Evolutionary conservation across 495 filamentous ascomycete species (phyloP).

Genomic region (Penicillium tannophilum): DNA sequence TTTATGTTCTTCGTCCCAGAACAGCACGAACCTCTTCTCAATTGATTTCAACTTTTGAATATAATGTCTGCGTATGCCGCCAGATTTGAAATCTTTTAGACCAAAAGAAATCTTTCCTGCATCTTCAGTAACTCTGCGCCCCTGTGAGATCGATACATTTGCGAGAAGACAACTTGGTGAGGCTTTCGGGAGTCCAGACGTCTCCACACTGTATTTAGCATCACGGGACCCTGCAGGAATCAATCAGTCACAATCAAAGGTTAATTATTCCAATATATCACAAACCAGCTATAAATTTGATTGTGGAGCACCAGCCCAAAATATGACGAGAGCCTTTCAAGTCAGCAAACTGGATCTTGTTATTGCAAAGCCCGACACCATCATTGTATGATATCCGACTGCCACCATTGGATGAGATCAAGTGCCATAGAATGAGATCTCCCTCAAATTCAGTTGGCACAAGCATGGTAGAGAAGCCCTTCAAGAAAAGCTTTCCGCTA

Average conservation of each 20-base stretch:
- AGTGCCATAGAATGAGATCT: neutral
- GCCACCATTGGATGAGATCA: neutral
- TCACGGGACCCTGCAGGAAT: neutral
- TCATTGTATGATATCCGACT: neutral
- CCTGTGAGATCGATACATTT: neutral
- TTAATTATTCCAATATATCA: neutral
- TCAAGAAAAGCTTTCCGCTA: neutral
- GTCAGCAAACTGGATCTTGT: neutral
- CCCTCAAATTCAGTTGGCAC: neutral
- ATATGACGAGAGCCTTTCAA: neutral
- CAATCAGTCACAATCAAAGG: neutral
- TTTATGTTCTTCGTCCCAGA: constrained; percentile 38
- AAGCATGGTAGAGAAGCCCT: neutral
- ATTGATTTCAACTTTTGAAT: constrained; percentile 25
- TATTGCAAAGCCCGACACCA: neutral
- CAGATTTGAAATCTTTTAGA: neutral
- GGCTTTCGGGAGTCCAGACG: neutral
- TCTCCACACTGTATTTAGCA: neutral
- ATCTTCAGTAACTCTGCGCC: neutral
- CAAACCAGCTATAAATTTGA: neutral
- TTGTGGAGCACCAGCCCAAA: neutral
- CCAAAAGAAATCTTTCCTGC: neutral
- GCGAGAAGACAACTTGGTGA: neutral
- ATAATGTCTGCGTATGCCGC: constrained; percentile 1
- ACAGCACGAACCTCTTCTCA: constrained; percentile 28